Conservation (phyloP, 2,329 filamentous ascomycete species). For the Massarina eburnea region DNA sequence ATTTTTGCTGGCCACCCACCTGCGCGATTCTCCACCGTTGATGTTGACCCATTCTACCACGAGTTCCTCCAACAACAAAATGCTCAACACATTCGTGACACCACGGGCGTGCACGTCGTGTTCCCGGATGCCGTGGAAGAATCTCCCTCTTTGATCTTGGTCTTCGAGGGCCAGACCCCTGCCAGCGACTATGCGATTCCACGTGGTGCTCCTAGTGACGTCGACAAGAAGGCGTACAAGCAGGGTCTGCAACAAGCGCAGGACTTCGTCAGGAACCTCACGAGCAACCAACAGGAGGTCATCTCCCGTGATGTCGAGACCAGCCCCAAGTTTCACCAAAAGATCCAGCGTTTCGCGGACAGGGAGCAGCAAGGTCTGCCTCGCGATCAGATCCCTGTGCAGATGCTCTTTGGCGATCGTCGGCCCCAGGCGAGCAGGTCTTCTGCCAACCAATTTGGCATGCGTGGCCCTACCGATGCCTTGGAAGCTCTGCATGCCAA, state of each 20-base stretch:
- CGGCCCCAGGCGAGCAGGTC: conserved; percentile 55
- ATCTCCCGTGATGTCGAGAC: conserved; percentile 56
- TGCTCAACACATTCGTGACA: conserved; percentile 63
- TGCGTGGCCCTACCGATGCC: conserved; percentile 74
- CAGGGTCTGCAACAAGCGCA: conserved; percentile 61
- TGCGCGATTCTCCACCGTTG: conserved; percentile 65
- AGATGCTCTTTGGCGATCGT: conserved; percentile 53
- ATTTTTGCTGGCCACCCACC: conserved; percentile 75
- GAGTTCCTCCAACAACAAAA: conserved; percentile 68
- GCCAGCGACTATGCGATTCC: conserved; percentile 57
- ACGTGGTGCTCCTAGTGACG: conserved; percentile 56
- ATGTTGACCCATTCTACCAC: conserved; percentile 79
- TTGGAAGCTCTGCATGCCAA: conserved; percentile 74
- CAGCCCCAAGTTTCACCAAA: conserved; percentile 64
- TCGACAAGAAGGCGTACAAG: conserved; percentile 59
- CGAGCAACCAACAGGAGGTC: conserved; percentile 59
- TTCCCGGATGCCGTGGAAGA: conserved; percentile 66
- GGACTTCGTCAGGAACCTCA: conserved; percentile 55
- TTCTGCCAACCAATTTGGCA: conserved; percentile 59
- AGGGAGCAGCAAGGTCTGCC: conserved; percentile 56
- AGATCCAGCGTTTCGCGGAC: conserved; percentile 61
- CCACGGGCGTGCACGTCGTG: conserved; percentile 73
- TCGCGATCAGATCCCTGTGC: conserved; percentile 57
- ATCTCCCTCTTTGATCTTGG: conserved; percentile 66
- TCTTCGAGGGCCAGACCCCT: conserved; percentile 69